A percentile compares a stretch with the other conserved stretches of the same genome.
Evolutionary conservation across 805 yeast genomes (phyloP).

Genomic region (Dipodascopsis uninucleata): DNA sequence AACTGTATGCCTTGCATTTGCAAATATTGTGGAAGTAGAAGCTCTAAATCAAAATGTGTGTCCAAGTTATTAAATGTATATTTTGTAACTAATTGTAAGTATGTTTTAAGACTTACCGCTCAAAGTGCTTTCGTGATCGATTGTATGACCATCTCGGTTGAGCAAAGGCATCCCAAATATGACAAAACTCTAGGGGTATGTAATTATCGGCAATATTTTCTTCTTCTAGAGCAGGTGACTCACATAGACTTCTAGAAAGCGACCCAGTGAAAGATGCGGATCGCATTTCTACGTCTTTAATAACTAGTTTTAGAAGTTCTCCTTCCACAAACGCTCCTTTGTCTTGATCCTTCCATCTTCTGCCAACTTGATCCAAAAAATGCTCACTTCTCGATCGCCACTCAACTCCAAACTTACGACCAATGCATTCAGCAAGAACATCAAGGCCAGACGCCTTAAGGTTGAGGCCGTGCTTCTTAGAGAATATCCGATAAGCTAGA

Average conservation of each 20-base stretch:
- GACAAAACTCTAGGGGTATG: conserved; percentile 52
- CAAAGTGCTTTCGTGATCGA: conserved; percentile 42
- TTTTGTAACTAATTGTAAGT: too few relatives aligned
- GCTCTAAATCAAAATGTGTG: conserved; percentile 7
- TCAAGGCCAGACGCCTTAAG: conserved; percentile 80
- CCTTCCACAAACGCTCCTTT: conserved; percentile 83
- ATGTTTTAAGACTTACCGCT: conserved; percentile 12
- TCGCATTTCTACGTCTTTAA: conserved; percentile 51
- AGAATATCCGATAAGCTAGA: conserved; percentile 79
- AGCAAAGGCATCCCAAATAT: conserved; percentile 56
- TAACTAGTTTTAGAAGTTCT: conserved; percentile 57
- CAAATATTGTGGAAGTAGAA: conserved; percentile 13
- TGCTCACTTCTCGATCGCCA: conserved; percentile 73
- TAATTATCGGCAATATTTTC: conserved; percentile 27
- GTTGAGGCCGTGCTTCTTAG: conserved; percentile 89
- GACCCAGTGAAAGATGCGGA: conserved; percentile 27
- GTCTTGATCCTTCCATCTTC: conserved; percentile 83
- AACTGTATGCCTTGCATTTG: conserved; percentile 49
- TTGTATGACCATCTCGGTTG: conserved; percentile 68
- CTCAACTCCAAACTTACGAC: conserved; percentile 73
- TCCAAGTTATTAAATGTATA: neutral
- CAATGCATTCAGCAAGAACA: conserved; percentile 68
- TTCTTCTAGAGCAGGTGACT: neutral
- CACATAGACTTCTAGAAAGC: neutral
- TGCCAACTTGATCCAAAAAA: conserved; percentile 73